These are phyloP conservation scores for Tricholoma sp. DNA, from an alignment of 768 basidiomycete genomes.

Conservation along the genomic window DNA sequence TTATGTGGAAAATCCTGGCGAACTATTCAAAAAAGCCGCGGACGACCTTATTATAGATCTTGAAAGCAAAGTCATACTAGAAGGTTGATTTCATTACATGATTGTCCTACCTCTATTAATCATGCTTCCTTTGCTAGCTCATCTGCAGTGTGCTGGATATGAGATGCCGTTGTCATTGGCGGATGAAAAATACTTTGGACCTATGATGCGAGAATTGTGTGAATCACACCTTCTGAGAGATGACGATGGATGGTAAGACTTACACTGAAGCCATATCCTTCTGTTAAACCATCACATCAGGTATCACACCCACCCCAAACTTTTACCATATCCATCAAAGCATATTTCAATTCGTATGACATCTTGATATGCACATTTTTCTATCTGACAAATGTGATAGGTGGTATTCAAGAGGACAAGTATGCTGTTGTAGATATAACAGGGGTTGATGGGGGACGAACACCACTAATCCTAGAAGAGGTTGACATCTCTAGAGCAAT, in stretches of 20 bases:
- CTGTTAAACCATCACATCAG: constrained; percentile 28
- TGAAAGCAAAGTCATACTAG: constrained; percentile 68
- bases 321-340: constrained; percentile 69
- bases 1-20: constrained; percentile 63
- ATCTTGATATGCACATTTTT: not conserved
- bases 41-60: constrained; percentile 69
- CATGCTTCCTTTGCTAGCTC: constrained; percentile 34
- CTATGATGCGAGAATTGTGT: constrained; percentile 53
- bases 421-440: constrained; percentile 71
- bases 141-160: constrained; percentile 82
- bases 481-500: constrained; percentile 77
- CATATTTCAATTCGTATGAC: constrained; percentile 62
- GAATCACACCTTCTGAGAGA: constrained; percentile 56
- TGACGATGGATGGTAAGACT: constrained; percentile 70
- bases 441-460: constrained; percentile 25
- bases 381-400: constrained; percentile 17
- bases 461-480: constrained; percentile 63
- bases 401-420: constrained; percentile 69
- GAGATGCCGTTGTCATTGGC: constrained; percentile 75
- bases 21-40: constrained; percentile 59
- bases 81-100: constrained; percentile 32
- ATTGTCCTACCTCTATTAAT: not conserved
- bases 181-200: constrained; percentile 73
- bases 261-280: not conserved
- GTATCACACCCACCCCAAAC: constrained; percentile 81